phyloP scores from a whole-genome alignment of 306 rosid genomes.

The Vigna radiata region DNA sequence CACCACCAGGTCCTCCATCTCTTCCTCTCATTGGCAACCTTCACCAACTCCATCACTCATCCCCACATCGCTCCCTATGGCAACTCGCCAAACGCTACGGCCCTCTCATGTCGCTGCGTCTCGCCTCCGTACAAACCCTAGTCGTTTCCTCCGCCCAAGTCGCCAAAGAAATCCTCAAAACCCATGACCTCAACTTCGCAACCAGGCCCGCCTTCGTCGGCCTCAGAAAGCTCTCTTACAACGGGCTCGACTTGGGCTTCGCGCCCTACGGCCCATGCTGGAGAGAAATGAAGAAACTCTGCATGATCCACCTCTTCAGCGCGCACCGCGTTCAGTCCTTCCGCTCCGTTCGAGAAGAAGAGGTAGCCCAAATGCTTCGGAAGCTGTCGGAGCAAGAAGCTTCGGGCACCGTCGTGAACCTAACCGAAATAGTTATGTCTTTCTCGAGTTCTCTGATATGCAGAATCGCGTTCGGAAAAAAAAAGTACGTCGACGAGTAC shows the following conservation, averaged over 20 bases:
- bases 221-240: conserved; percentile 47
- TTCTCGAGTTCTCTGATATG: conserved; percentile 47
- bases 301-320: conserved; percentile 52
- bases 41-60: conserved; percentile 50
- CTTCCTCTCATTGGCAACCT: conserved; percentile 71
- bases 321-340: conserved; percentile 43
- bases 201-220: conserved; percentile 49
- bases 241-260: conserved; percentile 53
- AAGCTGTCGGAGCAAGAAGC: conserved; percentile 13
- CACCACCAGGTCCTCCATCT: conserved; percentile 53
- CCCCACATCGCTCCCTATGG: conserved; percentile 44
- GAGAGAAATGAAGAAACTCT: conserved; percentile 56
- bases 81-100: conserved; percentile 57
- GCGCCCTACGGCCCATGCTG: conserved; percentile 56
- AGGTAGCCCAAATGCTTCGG: conserved; percentile 43
- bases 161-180: conserved; percentile 48
- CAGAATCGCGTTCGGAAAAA: conserved; percentile 58
- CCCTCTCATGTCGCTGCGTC: conserved; percentile 57
- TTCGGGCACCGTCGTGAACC: conserved; percentile 15
- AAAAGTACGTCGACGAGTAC: conserved; percentile 31
- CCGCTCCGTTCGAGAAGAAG: conserved; percentile 41
- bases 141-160: conserved; percentile 45
- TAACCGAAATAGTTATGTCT: conserved; percentile 36
- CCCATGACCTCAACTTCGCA: conserved; percentile 53
- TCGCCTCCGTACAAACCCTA: conserved; percentile 42